phyloP scores from a whole-genome alignment of 1,284 basidiomycete species.

The Marasmius sp. region DNA sequence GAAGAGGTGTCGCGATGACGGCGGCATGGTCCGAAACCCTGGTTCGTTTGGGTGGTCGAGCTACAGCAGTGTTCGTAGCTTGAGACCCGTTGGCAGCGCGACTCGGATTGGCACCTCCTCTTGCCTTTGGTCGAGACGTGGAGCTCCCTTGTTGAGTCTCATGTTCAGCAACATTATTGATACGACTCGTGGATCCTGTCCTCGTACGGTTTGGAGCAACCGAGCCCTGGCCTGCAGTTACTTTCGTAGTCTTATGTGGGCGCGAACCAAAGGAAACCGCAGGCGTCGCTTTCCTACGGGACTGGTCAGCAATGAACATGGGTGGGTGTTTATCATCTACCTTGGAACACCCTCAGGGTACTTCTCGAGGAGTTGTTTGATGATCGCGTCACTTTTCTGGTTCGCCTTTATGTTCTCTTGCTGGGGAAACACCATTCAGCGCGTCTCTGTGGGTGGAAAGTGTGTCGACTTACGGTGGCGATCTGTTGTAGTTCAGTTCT shows the following conservation, averaged over 20 bases:
- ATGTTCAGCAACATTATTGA: too few relatives aligned
- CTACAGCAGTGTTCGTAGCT: neutral
- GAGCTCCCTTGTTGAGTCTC: too few relatives aligned
- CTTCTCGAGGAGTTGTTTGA: slow-evolving; percentile 23
- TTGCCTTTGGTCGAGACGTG: too few relatives aligned
- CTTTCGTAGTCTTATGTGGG: too few relatives aligned
- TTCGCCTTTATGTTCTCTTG: slow-evolving; percentile 25
- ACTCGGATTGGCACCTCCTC: too few relatives aligned
- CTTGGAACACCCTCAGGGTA: slow-evolving; percentile 23
- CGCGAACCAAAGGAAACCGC: neutral
- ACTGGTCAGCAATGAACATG: neutral
- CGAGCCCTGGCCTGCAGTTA: too few relatives aligned
- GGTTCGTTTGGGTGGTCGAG: slow-evolving; percentile 2
- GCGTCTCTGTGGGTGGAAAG: neutral
- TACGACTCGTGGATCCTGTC: too few relatives aligned
- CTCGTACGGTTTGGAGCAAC: too few relatives aligned
- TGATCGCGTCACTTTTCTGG: slow-evolving; percentile 25
- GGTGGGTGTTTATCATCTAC: slow-evolving; percentile 1
- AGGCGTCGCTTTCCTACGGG: neutral
- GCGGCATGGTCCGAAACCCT: neutral
- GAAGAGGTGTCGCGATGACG: neutral
- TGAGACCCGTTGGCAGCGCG: too few relatives aligned
- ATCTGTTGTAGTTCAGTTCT: slow-evolving; percentile 9
- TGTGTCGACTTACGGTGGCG: neutral
- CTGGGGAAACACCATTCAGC: neutral